Evolutionary conservation across 768 basidiomycete genomes (phyloP), one percentile per base, ranked within the genome.

Genomic region (Tylopilus balloui): DNA sequence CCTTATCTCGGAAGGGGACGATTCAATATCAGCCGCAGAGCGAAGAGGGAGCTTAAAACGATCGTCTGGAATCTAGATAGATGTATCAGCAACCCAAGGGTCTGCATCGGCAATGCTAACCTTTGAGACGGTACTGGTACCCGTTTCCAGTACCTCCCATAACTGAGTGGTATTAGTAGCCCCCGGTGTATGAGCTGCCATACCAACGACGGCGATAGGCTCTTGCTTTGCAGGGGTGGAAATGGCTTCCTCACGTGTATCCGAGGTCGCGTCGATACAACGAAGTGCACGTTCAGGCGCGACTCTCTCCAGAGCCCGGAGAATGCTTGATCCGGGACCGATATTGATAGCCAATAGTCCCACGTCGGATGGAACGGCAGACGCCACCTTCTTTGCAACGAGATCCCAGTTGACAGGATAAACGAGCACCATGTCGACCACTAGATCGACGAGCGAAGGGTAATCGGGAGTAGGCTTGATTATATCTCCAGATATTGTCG

Each of bases 191-290:
- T 69, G 78, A 35, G 80, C 72, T 1, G 84, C 80, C 83, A 87
- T 86, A 9, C 86, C 87, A 41, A 87, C 69, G 48, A 88, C 78
- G 0, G 86, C 87, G 41, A 88, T 78, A 3, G 80, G 75, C 39
- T 79, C 74, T 52, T 74, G 73, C 34, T 69, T 69, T 6, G 49
- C 47, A 19, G 32, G 44, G 9, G 34, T 13, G 8, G 43, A 29
- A 27, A 12, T 13, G 10, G 50, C 42, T n/a, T 41, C 54, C 21
- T 39, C 50, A 6, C 42, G 25, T 17, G 34, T 20, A 21, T 54
- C 58, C 21, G 38, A 52, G 10, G 54, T 42, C 10, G 54, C 57
- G 28, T 63, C 59, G 15, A 45, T 20, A 37, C 54, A 58, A 52
- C 32, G 40, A 40, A 63, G 37, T 15, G 46, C 40, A 19, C 50